Evolutionary conservation across 78 protist species (phyloP).

Genomic region (Planoprotostelium fungivorum): DNA sequence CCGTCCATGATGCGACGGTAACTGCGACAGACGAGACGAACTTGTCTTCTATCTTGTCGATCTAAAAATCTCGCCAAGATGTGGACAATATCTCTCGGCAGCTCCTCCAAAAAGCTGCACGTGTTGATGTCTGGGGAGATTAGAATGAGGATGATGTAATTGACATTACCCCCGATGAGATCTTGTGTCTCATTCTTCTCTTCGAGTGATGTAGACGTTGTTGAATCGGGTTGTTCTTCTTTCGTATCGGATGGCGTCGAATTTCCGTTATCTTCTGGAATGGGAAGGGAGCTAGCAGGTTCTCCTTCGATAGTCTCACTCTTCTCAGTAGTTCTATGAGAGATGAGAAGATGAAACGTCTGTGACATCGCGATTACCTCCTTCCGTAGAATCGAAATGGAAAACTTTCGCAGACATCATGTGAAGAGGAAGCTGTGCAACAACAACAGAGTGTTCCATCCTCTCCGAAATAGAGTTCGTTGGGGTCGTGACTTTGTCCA

Average conservation of each 20-base stretch:
- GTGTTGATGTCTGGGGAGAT: not conserved
- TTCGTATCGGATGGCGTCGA: too few species aligned
- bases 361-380: not conserved
- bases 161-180: too few species aligned
- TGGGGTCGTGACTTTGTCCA: not conserved
- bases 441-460: not conserved
- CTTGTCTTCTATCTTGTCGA: not conserved
- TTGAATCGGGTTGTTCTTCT: too few species aligned
- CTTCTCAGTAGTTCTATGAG: too few species aligned
- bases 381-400: not conserved
- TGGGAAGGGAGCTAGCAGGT: too few species aligned
- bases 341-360: too few species aligned
- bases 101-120: not conserved
- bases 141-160: too few species aligned
- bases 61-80: not conserved
- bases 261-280: too few species aligned
- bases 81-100: not conserved
- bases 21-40: not conserved
- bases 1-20: not conserved
- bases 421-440: not conserved
- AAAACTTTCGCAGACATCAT: not conserved
- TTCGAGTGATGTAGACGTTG: too few species aligned
- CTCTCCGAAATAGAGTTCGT: not conserved
- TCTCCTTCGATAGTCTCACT: too few species aligned
- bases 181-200: too few species aligned